Conservation (phyloP, 805 yeast genomes). For the Schizosaccharomyces octosporus region DNA sequence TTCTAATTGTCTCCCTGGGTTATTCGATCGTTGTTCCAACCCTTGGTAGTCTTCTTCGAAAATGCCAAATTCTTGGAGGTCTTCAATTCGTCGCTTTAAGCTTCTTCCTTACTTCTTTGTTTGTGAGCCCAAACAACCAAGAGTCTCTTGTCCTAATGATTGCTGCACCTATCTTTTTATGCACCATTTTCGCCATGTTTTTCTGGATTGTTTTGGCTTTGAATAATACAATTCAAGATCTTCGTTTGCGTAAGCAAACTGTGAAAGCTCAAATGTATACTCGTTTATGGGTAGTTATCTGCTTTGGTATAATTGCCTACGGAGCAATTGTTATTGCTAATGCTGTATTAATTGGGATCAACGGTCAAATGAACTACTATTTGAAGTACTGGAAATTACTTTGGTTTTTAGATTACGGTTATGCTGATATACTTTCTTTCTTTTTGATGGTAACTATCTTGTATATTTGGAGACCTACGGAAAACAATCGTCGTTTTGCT, state of each 20-base stretch:
- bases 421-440: slow-evolving; percentile 81
- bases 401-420: slow-evolving; percentile 71
- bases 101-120: slow-evolving; percentile 26
- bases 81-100: slow-evolving; percentile 31
- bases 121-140: slow-evolving; percentile 20
- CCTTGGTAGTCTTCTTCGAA: slow-evolving; percentile 55
- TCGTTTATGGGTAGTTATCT: slow-evolving; percentile 34
- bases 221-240: slow-evolving; percentile 43
- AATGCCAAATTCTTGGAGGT: slow-evolving; percentile 33
- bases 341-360: slow-evolving; percentile 50
- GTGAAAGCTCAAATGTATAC: slow-evolving; percentile 77
- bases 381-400: slow-evolving; percentile 48
- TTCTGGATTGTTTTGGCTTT: slow-evolving; percentile 47
- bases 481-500: slow-evolving; percentile 80
- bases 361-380: background rate
- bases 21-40: slow-evolving; percentile 85
- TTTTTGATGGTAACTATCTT: slow-evolving; percentile 62
- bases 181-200: slow-evolving; percentile 24
- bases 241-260: slow-evolving; percentile 68
- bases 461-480: slow-evolving; percentile 93
- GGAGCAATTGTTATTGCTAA: slow-evolving; percentile 45
- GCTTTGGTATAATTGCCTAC: slow-evolving; percentile 45
- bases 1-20: slow-evolving; percentile 69
- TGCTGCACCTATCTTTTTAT: background rate
- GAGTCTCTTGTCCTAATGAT: slow-evolving; percentile 14